Base-by-base conservation (phyloP, 495 filamentous ascomycete species). In the Endocarpon pusillum region DNA sequence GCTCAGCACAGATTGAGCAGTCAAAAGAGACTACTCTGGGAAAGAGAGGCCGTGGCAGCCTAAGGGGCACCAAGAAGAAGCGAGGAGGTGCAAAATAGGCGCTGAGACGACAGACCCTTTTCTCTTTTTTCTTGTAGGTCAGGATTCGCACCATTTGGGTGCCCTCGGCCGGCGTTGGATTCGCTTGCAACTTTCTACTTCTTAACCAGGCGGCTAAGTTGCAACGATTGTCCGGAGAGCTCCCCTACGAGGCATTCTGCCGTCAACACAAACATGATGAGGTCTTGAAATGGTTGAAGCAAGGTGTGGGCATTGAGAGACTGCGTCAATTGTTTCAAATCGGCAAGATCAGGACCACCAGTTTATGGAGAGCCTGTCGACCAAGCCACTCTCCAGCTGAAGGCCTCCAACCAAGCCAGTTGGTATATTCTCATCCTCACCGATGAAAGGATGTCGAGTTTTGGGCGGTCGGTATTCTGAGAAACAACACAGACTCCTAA, bases 201-300 rank as follows among this genome's bases (percentile, higher is more conserved):
- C 23, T 25, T 12, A 25, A 25, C 23, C 23, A 25, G 23, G 23
- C 23, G 23, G 23, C 23, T 25, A 25, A 25, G 23, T 25, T 25
- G 23, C 23, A 25, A 25, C 23, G 23, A 12, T 25, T 25, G 23
- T 25, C 23, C 23, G 23, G 23, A 25, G 23, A 25, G 23, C 23
- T 25, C 23, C 12, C 23, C 23, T 25, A 25, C 23, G 23, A 25
- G 23, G 23, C 23, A 25, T 25, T 25, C 23, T 25, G 23, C 23
- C 23, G 23, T 25, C 23, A 25, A 25, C 23, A 25, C 23, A 25
- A 25, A 25, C 23, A 25, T 25, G 23, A 25, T 25, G 12, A 25
- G 23, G 23, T 25, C 23, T 25, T 25, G 23, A 25, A 25, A 8
- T 25, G 8, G 23, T 25, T 12, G 23, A 12, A 25, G 23, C 23